A percentile compares a stretch with the other conserved stretches of the same genome.
Evolutionary conservation across 495 filamentous ascomycete genomes (phyloP).

Genomic region (Penicilliopsis zonata): DNA sequence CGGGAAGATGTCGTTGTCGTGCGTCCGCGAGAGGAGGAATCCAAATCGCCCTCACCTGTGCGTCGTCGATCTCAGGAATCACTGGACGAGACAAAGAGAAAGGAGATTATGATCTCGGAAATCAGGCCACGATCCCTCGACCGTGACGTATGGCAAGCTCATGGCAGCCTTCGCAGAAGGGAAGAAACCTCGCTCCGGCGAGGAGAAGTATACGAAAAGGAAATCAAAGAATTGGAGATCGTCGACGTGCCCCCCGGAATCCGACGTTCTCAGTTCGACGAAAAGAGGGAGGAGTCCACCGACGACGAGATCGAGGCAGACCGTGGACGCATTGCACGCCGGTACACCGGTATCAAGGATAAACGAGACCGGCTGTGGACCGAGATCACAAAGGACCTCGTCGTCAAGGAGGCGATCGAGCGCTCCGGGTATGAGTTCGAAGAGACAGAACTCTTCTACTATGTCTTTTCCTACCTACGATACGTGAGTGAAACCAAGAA

Average conservation of each 20-base stretch:
- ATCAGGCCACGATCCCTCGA: neutral
- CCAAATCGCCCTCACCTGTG: slow-evolving; percentile 2
- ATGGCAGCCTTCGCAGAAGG: too few species aligned
- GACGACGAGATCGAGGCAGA: slow-evolving; percentile 13
- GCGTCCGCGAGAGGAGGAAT: slow-evolving; percentile 21
- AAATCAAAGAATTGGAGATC: slow-evolving; percentile 61
- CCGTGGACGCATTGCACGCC: slow-evolving; percentile 23
- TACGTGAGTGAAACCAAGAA: slow-evolving; percentile 80
- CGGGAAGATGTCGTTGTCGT: slow-evolving; percentile 53
- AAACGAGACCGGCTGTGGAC: slow-evolving; percentile 74
- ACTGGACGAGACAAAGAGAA: neutral
- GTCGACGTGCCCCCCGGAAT: slow-evolving; percentile 75
- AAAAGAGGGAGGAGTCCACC: slow-evolving; percentile 9
- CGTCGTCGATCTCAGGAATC: slow-evolving; percentile 2
- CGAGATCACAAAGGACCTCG: slow-evolving; percentile 90
- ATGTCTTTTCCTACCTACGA: slow-evolving; percentile 80
- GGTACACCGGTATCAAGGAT: slow-evolving; percentile 26
- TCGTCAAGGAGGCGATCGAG: slow-evolving; percentile 79
- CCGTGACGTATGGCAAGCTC: too few species aligned
- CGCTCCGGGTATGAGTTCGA: slow-evolving; percentile 78
- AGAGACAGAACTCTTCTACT: slow-evolving; percentile 82
- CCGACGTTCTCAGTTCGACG: slow-evolving; percentile 53
- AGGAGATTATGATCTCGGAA: neutral
- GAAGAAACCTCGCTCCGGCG: too few species aligned
- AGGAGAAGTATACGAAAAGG: slow-evolving; percentile 56